Percentiles rank a stretch among this genome's conserved stretches.
Conservation (phyloP, 2,329 filamentous ascomycete species). For the Ceratocystis colombiana region DNA sequence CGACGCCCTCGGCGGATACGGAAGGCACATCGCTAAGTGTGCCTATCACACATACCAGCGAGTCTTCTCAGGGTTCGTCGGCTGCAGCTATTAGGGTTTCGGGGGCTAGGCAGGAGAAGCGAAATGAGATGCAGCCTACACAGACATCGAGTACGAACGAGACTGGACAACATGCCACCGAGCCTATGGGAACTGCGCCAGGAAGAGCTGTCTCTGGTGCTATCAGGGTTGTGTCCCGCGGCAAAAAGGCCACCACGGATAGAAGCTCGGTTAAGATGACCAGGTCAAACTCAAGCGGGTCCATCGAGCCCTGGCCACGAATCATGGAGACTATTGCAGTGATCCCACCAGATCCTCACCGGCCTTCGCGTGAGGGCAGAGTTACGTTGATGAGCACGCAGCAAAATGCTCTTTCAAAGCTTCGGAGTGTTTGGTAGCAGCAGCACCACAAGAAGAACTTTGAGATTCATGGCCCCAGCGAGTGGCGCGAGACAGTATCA, state of each 20-base stretch:
- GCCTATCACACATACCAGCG: not conserved
- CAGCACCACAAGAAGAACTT: not conserved
- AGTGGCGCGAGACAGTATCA: not conserved
- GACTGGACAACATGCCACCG: not conserved
- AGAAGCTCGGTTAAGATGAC: not conserved
- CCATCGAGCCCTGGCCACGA: not conserved
- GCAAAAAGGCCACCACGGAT: not conserved
- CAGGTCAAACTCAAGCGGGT: not conserved
- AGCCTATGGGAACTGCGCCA: not conserved
- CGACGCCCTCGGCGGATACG: not conserved
- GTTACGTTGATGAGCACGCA: not conserved
- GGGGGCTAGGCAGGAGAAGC: not conserved
- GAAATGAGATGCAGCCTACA: no score
- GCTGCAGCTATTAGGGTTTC: not conserved
- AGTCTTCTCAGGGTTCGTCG: not conserved
- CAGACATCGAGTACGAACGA: not conserved
- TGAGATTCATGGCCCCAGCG: not conserved
- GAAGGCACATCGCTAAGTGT: not conserved
- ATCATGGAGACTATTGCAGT: not conserved
- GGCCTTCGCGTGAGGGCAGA: not conserved
- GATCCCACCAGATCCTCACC: not conserved
- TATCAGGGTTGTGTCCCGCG: not conserved
- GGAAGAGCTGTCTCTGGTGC: not conserved
- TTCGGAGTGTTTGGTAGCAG: not conserved
- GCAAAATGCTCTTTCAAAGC: not conserved